phyloP scores from a whole-genome alignment of 495 filamentous ascomycete genomes.

The Aspergillus conjunctus region DNA sequence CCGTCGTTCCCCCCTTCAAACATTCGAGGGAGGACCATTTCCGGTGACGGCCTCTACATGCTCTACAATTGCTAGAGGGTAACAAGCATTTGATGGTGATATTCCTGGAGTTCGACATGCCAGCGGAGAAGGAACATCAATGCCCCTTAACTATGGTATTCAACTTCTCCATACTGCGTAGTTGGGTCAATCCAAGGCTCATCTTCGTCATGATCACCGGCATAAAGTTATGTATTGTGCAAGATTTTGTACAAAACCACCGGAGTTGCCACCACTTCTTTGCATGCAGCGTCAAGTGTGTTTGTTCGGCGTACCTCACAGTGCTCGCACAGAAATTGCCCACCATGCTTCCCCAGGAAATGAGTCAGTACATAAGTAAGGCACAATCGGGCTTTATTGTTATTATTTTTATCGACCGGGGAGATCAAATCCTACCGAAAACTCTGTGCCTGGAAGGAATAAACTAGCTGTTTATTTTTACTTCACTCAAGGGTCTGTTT shows the following conservation, averaged over 20 bases:
- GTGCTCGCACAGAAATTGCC: background rate
- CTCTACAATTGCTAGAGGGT: too few species aligned
- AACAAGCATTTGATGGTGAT: too few species aligned
- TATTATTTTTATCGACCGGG: too few species aligned
- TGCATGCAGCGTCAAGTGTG: background rate
- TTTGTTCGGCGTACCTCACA: background rate
- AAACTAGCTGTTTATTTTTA: background rate
- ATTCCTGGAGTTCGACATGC: too few species aligned
- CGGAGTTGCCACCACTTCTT: background rate
- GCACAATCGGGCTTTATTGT: background rate
- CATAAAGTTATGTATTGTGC: constrained; percentile 1
- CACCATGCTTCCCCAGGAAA: background rate
- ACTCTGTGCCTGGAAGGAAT: background rate
- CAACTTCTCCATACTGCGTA: background rate
- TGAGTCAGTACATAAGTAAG: background rate
- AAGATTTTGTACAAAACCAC: background rate
- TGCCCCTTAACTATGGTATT: too few species aligned
- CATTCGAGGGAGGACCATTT: too few species aligned
- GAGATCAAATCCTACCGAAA: too few species aligned
- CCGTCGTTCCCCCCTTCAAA: too few species aligned
- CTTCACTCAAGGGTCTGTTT: background rate
- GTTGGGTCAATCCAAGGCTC: background rate
- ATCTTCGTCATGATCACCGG: background rate
- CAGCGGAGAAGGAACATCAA: too few species aligned
- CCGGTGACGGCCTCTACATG: too few species aligned